Conservation (phyloP, 2,329 filamentous ascomycete genomes). For the Tricladium varicosporioides region DNA sequence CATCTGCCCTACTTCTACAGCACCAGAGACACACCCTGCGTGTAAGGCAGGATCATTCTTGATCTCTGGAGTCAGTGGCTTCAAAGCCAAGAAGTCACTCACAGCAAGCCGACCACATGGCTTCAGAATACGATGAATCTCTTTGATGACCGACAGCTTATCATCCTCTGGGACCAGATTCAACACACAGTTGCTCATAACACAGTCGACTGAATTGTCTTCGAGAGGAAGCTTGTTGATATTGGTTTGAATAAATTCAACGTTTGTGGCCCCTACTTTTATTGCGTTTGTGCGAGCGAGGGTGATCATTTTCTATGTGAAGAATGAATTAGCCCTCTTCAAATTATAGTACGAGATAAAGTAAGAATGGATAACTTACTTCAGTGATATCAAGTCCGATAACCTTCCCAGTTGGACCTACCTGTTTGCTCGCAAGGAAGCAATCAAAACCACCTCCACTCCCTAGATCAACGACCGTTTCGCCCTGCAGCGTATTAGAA, state of each 20-base stretch:
- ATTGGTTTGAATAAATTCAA: slow-evolving; percentile 47
- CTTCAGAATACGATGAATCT: slow-evolving; percentile 57
- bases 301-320: slow-evolving; percentile 51
- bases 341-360: background rate
- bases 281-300: slow-evolving; percentile 46
- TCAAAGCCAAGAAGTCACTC: slow-evolving; percentile 56
- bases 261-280: slow-evolving; percentile 41
- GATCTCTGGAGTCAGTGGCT: slow-evolving; percentile 47
- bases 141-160: slow-evolving; percentile 52
- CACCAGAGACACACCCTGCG: slow-evolving; percentile 59
- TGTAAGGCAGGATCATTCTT: slow-evolving; percentile 50
- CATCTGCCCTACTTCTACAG: slow-evolving; percentile 52
- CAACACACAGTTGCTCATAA: slow-evolving; percentile 64
- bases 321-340: background rate
- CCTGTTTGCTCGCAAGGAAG: slow-evolving; percentile 46
- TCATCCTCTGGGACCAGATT: slow-evolving; percentile 55
- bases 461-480: slow-evolving; percentile 56
- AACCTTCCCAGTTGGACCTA: background rate
- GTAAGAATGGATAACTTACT: background rate
- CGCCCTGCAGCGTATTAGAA: slow-evolving; percentile 40
- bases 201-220: slow-evolving; percentile 45
- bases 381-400: background rate
- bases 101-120: slow-evolving; percentile 57
- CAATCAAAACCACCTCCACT: slow-evolving; percentile 57
- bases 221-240: slow-evolving; percentile 51